Base-by-base conservation (phyloP, 1,139 yeast species). In the Meyerozyma carpophila region DNA sequence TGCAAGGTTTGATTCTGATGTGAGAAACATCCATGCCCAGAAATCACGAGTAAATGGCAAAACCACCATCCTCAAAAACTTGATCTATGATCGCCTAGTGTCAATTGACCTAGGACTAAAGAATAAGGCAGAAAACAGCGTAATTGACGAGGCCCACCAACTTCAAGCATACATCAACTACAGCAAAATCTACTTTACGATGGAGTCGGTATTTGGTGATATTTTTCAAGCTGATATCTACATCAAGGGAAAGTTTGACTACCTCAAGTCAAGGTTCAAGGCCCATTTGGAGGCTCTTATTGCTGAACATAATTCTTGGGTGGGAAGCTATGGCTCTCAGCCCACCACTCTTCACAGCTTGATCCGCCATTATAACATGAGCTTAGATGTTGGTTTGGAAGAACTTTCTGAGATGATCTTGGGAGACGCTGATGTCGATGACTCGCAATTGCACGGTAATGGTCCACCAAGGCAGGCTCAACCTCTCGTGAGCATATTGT, bases 141-240 rank as follows among this genome's bases (percentile, higher is more conserved):
- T 42, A 40, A 46, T 44, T 50, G 39, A 40, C 43, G 11, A 66
- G 62, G 47, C 62, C 74, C 1, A 59, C 71, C 4, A 49, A 51
- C 36, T 60, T 63, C 34, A 13, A 31, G 34, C 34, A n/a, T 31
- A 31, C 42, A 59, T 71, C 7, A 59, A 62, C 44, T 66, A 62
- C 48, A 67, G 74, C 20, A 68, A 69, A 41, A 54, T 70, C 18
- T 70, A 59, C 49, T 59, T 62, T 45, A 61, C 72, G 1, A 55
- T 70, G 9, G 67, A 64, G 26, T 36, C 47, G 0, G 47, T 53
- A 4, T 70, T 69, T 45, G 40, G 40, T 5, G 56, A 56, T 13
- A 52, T 58, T 1, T 52, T 70, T 27, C 41, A 42, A 2, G 16
- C 46, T 1, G 57, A 61, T 36, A 41, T 43, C 2, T 52, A 54